Base-by-base conservation (phyloP, 2,329 filamentous ascomycete genomes). In the Blastomyces parvus region DNA sequence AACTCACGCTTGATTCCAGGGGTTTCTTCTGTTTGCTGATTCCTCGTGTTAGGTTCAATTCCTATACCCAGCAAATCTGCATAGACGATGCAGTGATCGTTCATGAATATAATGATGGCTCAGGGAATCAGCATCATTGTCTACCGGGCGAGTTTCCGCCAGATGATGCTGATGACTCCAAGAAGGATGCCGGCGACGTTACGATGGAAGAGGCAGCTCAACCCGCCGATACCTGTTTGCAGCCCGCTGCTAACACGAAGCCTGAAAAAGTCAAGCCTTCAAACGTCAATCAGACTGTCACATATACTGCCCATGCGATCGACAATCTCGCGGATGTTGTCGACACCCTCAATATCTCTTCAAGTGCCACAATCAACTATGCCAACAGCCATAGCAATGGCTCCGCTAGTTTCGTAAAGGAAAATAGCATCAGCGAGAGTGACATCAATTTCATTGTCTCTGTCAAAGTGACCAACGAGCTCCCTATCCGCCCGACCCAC, bases 41-140 rank as follows among this genome's bases (percentile, higher is more conserved):
- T 44, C 19, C 27, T 53, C 30, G 19, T 25, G 7, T 36, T 40
- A 62, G 48, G 52, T 76, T 76, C 67, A 77, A 77, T 52, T 76
- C 75, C 19, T 77, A 76, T 59, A 77, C 74, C 3, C 74, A 76
- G 62, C 74, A 76, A 64, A 74, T 75, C 53, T 73, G 74, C 30
- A 69, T 77, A 27, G 74, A 77, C 44, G 70, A 73, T 61, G 75
- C 75, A 5, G 74, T 77, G 8, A 63, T 69, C 14, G 67, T 76
- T 61, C 69, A 68, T 57, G 40, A 42, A 17, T 33, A 27, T 22
- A 27, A 30, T 9, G 60, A 36, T 42, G n/a, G 50, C 11, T 17
- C 33, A 14, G 11, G 2, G 38, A 48, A 17, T 17, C 40, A 22
- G 8, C 8, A 22, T 27, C 50, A 13, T 36, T 14, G n/a, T 50